phyloP scores from a whole-genome alignment of 2,329 filamentous ascomycete genomes.

The Aspergillus sp. region DNA sequence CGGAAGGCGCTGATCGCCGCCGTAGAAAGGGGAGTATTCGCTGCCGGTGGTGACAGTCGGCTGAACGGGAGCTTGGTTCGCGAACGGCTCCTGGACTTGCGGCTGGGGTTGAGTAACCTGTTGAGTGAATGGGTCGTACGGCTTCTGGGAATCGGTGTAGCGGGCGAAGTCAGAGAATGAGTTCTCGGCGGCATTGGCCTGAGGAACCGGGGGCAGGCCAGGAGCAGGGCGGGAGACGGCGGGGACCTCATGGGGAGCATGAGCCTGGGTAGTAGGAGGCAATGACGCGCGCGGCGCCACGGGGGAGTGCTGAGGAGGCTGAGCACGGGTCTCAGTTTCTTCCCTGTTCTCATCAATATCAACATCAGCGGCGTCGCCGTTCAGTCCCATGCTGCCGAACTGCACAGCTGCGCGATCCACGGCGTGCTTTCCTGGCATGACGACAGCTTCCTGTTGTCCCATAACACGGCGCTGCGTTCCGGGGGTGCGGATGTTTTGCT shows the following conservation, averaged over 20 bases:
- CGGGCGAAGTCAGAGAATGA: slow-evolving; percentile 53
- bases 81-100: slow-evolving; percentile 61
- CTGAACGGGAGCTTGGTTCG: slow-evolving; percentile 57
- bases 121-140: slow-evolving; percentile 83
- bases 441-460: slow-evolving; percentile 95
- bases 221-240: slow-evolving; percentile 60
- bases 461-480: slow-evolving; percentile 83
- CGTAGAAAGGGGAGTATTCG: slow-evolving; percentile 86
- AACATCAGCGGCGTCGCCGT: slow-evolving; percentile 56
- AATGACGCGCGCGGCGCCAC: slow-evolving; percentile 82
- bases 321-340: slow-evolving; percentile 89
- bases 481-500: slow-evolving; percentile 69
- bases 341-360: slow-evolving; percentile 94
- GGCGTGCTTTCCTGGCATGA: slow-evolving; percentile 96
- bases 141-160: slow-evolving; percentile 67
- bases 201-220: slow-evolving; percentile 60
- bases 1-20: slow-evolving; percentile 70
- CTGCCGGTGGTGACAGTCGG: slow-evolving; percentile 58
- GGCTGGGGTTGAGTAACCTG: slow-evolving; percentile 64
- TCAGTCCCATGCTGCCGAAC: slow-evolving; percentile 92
- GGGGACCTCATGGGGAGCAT: slow-evolving; percentile 35
- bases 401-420: slow-evolving; percentile 91
- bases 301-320: slow-evolving; percentile 90
- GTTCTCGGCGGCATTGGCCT: slow-evolving; percentile 51
- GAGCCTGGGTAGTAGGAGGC: slow-evolving; percentile 61